These are phyloP conservation scores for Ceratocystis huliohia DNA, from an alignment of 2,329 filamentous ascomycete species.

Conservation along the genomic window DNA sequence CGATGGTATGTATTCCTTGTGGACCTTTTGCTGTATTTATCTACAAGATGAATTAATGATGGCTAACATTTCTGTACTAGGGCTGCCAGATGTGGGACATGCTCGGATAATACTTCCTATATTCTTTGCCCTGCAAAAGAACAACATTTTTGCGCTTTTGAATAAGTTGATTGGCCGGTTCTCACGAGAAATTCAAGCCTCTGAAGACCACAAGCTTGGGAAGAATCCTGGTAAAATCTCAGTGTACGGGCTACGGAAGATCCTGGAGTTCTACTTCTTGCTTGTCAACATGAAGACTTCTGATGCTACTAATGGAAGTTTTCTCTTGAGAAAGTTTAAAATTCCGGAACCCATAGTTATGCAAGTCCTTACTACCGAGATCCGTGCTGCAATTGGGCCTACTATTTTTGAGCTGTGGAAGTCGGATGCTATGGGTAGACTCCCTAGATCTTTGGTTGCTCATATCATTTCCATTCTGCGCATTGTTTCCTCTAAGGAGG, in stretches of 20 bases:
- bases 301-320: constrained; percentile 14
- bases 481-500: constrained; percentile 10
- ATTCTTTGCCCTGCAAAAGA: constrained; percentile 73
- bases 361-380: constrained; percentile 71
- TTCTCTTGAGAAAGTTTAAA: constrained; percentile 5
- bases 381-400: constrained; percentile 68
- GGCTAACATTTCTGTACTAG: constrained; percentile 11
- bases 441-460: constrained; percentile 33
- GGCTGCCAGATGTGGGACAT: constrained; percentile 29
- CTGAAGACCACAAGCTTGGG: constrained; percentile 27
- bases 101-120: constrained; percentile 58
- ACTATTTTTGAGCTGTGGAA: constrained; percentile 71
- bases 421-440: constrained; percentile 68
- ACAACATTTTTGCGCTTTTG: constrained; percentile 60
- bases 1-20: constrained; percentile 42
- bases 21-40: constrained; percentile 27
- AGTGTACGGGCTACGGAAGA: constrained; percentile 58
- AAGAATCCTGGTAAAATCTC: constrained; percentile 40
- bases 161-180: constrained; percentile 62
- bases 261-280: constrained; percentile 59
- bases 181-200: constrained; percentile 36
- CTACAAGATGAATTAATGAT: neutral
- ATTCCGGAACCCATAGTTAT: constrained; percentile 30
- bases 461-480: constrained; percentile 15
- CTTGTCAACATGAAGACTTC: constrained; percentile 14